phyloP scores from a whole-genome alignment of 331 rosid genomes.

The Acacia pycnantha region DNA sequence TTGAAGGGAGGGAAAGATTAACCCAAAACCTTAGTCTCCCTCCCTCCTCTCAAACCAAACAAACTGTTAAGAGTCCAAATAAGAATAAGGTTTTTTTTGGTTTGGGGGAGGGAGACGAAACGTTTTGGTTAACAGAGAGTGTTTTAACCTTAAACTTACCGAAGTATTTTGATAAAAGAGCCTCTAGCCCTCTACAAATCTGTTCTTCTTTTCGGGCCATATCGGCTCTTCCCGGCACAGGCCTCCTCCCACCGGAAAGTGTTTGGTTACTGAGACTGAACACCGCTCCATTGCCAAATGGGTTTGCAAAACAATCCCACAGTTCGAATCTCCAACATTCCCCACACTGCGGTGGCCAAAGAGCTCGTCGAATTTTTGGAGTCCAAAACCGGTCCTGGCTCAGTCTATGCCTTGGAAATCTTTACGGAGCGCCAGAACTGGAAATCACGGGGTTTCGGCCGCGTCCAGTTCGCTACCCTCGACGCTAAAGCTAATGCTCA shows the following conservation, averaged over 20 bases:
- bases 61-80: too few species aligned
- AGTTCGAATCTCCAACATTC: conserved; percentile 56
- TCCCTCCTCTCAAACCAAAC: too few species aligned
- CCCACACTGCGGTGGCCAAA: conserved; percentile 54
- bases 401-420: conserved; percentile 81
- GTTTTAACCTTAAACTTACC: too few species aligned
- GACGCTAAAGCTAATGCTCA: conserved; percentile 39
- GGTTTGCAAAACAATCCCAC: conserved; percentile 44
- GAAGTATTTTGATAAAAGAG: too few species aligned
- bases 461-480: conserved; percentile 69
- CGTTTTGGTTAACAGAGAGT: too few species aligned
- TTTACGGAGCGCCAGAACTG: conserved; percentile 63
- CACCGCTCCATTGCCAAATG: conserved; percentile 29
- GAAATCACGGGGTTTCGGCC: conserved; percentile 75
- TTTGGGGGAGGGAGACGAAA: too few species aligned
- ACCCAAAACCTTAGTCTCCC: too few species aligned
- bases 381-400: conserved; percentile 46
- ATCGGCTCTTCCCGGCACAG: neutral
- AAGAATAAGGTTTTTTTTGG: too few species aligned
- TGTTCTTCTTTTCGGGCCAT: neutral
- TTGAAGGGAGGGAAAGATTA: too few species aligned
- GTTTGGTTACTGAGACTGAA: neutral
- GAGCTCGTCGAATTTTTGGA: conserved; percentile 61
- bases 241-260: neutral
- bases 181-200: neutral